Evolutionary conservation across 495 filamentous ascomycete species (phyloP).

Genomic region (Letharia columbiana): DNA sequence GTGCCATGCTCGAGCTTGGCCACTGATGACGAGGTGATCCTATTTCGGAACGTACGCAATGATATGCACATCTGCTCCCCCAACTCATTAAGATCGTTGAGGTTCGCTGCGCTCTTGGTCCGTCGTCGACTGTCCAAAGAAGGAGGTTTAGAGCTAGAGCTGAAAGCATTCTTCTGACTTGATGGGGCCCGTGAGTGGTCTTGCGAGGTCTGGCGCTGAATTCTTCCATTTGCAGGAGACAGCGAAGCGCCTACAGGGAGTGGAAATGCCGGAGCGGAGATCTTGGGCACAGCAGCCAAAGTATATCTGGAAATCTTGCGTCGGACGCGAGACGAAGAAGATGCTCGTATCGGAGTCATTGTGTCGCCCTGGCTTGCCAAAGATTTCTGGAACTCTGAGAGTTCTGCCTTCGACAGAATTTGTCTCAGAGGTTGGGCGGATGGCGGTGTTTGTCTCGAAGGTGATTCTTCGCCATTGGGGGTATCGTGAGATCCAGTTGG

Average conservation of each 20-base stretch:
- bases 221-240: conserved; percentile 31
- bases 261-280: conserved; percentile 30
- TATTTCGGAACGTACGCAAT: conserved; percentile 75
- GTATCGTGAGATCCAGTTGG: conserved; percentile 4
- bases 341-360: conserved; percentile 42
- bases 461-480: conserved; percentile 32
- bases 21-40: conserved; percentile 54
- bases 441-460: conserved; percentile 44
- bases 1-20: conserved; percentile 51
- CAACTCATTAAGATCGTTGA: conserved; percentile 50
- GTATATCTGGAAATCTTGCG: conserved; percentile 43
- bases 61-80: conserved; percentile 74
- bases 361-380: conserved; percentile 31
- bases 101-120: conserved; percentile 44
- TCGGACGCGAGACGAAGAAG: conserved; percentile 56
- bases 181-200: conserved; percentile 42
- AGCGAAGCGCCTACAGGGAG: conserved; percentile 27
- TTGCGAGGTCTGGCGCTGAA: conserved; percentile 25
- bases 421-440: conserved; percentile 53
- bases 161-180: conserved; percentile 30
- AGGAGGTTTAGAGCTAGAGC: conserved; percentile 37
- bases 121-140: conserved; percentile 50
- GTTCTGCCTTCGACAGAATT: conserved; percentile 65
- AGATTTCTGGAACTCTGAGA: conserved; percentile 63
- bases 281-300: conserved; percentile 21